These are phyloP conservation scores for Microthlaspi erraticum DNA, from an alignment of 345 rosid genomes.

Conservation along the genomic window DNA sequence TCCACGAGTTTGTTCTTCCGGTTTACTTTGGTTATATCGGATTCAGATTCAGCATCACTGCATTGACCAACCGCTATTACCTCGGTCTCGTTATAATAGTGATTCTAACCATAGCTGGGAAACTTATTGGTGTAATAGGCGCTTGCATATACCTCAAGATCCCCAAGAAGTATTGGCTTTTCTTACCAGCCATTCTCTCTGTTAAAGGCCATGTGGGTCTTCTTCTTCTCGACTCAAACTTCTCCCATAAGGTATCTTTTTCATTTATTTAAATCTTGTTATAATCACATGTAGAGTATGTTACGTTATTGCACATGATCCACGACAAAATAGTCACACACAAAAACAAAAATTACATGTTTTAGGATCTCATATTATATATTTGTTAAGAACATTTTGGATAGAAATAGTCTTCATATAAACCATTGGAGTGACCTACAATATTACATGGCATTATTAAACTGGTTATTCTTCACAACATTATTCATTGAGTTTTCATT, in stretches of 20 bases:
- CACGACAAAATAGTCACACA: not conserved
- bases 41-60: slow-evolving; percentile 59
- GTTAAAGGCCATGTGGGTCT: slow-evolving; percentile 81
- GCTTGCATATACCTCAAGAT: slow-evolving; percentile 64
- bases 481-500: not conserved
- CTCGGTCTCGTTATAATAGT: slow-evolving; percentile 47
- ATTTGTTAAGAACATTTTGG: not conserved
- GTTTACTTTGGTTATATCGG: slow-evolving; percentile 83
- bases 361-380: not conserved
- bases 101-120: slow-evolving; percentile 52
- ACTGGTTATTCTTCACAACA: not conserved
- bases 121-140: slow-evolving; percentile 60
- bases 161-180: slow-evolving; percentile 56
- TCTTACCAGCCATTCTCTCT: slow-evolving; percentile 65
- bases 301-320: slow-evolving; percentile 3
- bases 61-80: slow-evolving; percentile 21
- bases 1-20: slow-evolving; percentile 78
- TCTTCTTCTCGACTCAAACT: slow-evolving; percentile 46
- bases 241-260: slow-evolving; percentile 31
- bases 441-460: not conserved
- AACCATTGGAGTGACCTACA: not conserved
- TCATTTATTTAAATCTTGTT: not conserved
- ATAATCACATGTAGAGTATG: not conserved
- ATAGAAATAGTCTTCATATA: not conserved
- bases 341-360: not conserved